Conservation (phyloP, 768 basidiomycete species). For the Rhizopogon vulgaris region DNA sequence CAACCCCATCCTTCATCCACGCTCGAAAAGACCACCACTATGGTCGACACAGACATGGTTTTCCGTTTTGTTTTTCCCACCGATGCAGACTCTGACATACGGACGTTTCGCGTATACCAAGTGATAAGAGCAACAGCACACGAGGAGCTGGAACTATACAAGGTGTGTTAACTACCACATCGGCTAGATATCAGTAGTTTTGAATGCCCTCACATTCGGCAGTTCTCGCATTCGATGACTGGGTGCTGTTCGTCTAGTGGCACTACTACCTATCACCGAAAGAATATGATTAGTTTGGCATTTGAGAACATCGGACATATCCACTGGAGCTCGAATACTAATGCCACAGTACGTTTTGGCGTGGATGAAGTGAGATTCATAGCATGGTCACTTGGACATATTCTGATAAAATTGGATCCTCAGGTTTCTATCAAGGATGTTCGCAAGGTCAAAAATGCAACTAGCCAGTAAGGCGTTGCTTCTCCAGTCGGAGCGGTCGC, state of each 20-base stretch:
- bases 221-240: slow-evolving; percentile 42
- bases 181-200: background rate
- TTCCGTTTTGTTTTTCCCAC: slow-evolving; percentile 32
- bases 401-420: background rate
- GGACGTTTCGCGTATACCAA: slow-evolving; percentile 38
- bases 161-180: slow-evolving; percentile 19
- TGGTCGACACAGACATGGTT: slow-evolving; percentile 30
- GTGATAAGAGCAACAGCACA: slow-evolving; percentile 19
- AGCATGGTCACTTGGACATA: background rate
- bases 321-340: slow-evolving; percentile 42
- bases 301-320: slow-evolving; percentile 52
- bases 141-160: slow-evolving; percentile 36
- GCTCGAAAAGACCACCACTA: slow-evolving; percentile 2
- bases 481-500: too few species aligned
- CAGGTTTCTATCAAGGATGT: slow-evolving; percentile 41
- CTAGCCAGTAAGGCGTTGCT: slow-evolving; percentile 38
- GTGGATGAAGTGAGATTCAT: slow-evolving; percentile 32
- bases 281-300: slow-evolving; percentile 34
- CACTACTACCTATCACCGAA: slow-evolving; percentile 43
- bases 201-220: background rate
- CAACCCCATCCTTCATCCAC: background rate
- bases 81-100: slow-evolving; percentile 29
- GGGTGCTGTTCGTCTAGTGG: slow-evolving; percentile 35
- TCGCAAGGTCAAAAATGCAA: slow-evolving; percentile 41
- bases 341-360: slow-evolving; percentile 44